Evolutionary conservation across 2,329 filamentous ascomycete genomes (phyloP).

Genomic region (Curvularia spicifera): DNA sequence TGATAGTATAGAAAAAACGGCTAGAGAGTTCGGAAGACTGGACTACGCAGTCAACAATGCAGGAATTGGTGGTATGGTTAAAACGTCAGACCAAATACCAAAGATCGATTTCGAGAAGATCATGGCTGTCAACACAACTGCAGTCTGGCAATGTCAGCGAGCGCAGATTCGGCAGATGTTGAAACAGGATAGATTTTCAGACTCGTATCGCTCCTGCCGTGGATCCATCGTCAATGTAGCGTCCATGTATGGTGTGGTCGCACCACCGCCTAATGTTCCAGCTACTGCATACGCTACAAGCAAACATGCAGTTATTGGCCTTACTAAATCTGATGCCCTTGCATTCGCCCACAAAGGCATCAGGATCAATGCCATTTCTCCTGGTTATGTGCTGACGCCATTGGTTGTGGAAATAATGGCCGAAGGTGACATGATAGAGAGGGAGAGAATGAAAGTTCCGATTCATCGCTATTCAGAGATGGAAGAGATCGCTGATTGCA

Average conservation of each 20-base stretch:
- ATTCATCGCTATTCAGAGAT: constrained; percentile 60
- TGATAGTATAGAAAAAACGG: constrained; percentile 52
- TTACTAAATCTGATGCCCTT: constrained; percentile 62
- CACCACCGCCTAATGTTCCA: constrained; percentile 41
- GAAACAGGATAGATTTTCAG: constrained; percentile 52
- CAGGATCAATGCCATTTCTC: constrained; percentile 67
- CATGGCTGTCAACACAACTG: constrained; percentile 61
- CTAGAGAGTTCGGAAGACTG: constrained; percentile 58
- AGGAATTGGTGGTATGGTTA: constrained; percentile 55
- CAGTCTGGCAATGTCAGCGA: constrained; percentile 64
- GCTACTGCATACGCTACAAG: constrained; percentile 59
- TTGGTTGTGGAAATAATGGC: constrained; percentile 39
- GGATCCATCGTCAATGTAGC: constrained; percentile 63
- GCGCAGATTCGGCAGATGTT: constrained; percentile 61
- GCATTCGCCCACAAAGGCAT: constrained; percentile 60
- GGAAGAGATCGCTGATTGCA: constrained; percentile 73
- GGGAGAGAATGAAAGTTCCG: constrained; percentile 52
- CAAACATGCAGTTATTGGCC: constrained; percentile 62
- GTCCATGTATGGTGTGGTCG: constrained; percentile 60
- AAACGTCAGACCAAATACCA: constrained; percentile 55
- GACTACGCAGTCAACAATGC: constrained; percentile 65
- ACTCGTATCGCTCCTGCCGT: constrained; percentile 48
- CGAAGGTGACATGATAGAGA: constrained; percentile 40
- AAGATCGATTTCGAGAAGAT: constrained; percentile 59
- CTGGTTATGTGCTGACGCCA: constrained; percentile 57